Conservation (phyloP, 768 basidiomycete species). For the Pholiota microspora region DNA sequence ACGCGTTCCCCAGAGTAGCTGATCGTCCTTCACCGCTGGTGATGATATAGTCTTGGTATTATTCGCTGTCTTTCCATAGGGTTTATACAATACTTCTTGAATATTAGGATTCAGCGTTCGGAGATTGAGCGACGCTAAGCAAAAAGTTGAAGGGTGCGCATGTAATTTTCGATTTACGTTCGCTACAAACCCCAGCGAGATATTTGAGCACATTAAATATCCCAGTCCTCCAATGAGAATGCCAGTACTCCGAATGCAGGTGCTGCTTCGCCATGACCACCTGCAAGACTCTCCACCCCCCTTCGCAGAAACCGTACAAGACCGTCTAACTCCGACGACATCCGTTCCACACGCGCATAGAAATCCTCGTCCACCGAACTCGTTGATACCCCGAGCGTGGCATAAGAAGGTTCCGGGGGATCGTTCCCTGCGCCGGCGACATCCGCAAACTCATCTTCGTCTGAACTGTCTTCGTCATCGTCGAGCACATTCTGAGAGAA, state of each 20-base stretch:
- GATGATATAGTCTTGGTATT: too few relatives aligned
- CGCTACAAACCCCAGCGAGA: too few relatives aligned
- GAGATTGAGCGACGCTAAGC: too few relatives aligned
- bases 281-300: slow-evolving; percentile 68
- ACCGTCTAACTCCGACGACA: slow-evolving; percentile 68
- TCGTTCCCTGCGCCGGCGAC: slow-evolving; percentile 1
- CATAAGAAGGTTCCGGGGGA: slow-evolving; percentile 19
- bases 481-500: slow-evolving; percentile 44
- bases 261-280: slow-evolving; percentile 56
- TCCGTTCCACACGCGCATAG: slow-evolving; percentile 53
- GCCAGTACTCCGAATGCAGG: slow-evolving; percentile 69
- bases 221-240: slow-evolving; percentile 81
- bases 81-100: too few relatives aligned
- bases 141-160: too few relatives aligned
- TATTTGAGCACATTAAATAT: slow-evolving; percentile 31
- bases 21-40: slow-evolving; percentile 59
- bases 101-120: too few relatives aligned
- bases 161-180: too few relatives aligned
- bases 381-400: slow-evolving; percentile 14
- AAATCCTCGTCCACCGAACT: slow-evolving; percentile 43
- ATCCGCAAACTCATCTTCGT: slow-evolving; percentile 43
- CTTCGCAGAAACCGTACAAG: slow-evolving; percentile 67
- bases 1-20: slow-evolving; percentile 76
- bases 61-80: too few relatives aligned
- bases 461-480: slow-evolving; percentile 39